Conservation (phyloP, 129 eudicot species). For the Tagetes erecta region DNA sequence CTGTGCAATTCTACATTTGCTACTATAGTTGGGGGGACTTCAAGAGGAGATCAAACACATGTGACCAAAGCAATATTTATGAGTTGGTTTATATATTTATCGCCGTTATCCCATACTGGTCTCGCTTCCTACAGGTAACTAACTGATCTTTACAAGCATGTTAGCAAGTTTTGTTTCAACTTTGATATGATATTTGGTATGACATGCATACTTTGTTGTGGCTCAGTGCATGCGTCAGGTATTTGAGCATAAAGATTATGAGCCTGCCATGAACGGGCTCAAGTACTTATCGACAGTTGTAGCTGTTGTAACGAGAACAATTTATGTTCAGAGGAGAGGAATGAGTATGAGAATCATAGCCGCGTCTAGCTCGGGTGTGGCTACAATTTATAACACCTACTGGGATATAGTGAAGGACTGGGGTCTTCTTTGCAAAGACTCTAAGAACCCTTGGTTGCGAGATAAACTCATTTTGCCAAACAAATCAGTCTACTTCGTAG, state of each 20-base stretch:
- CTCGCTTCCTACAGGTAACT: slow-evolving; percentile 37
- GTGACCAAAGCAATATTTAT: slow-evolving; percentile 22
- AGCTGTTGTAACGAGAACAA: slow-evolving; percentile 44
- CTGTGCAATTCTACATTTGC: slow-evolving; percentile 32
- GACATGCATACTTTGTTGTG: background rate
- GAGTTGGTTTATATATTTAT: slow-evolving; percentile 25
- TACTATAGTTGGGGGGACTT: slow-evolving; percentile 42
- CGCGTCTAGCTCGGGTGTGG: slow-evolving; percentile 36
- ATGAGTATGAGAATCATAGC: slow-evolving; percentile 33
- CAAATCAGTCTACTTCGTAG: slow-evolving; percentile 37
- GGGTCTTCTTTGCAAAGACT: slow-evolving; percentile 40
- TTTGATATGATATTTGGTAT: background rate
- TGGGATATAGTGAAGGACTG: slow-evolving; percentile 46
- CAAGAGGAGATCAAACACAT: slow-evolving; percentile 38
- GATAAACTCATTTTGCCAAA: slow-evolving; percentile 37
- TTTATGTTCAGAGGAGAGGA: slow-evolving; percentile 33
- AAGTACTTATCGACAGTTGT: slow-evolving; percentile 47
- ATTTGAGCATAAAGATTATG: slow-evolving; percentile 32
- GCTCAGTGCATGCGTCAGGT: slow-evolving; percentile 37
- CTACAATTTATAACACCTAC: slow-evolving; percentile 32
- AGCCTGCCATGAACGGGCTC: slow-evolving; percentile 35
- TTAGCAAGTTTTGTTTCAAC: slow-evolving; percentile 4
- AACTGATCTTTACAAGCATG: background rate
- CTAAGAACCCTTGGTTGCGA: slow-evolving; percentile 47
- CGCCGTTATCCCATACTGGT: slow-evolving; percentile 36